Percentiles rank a stretch among this genome's conserved stretches.
Evolutionary conservation across 2,329 filamentous ascomycete species (phyloP).

Genomic region (Nigrospora oryzae): DNA sequence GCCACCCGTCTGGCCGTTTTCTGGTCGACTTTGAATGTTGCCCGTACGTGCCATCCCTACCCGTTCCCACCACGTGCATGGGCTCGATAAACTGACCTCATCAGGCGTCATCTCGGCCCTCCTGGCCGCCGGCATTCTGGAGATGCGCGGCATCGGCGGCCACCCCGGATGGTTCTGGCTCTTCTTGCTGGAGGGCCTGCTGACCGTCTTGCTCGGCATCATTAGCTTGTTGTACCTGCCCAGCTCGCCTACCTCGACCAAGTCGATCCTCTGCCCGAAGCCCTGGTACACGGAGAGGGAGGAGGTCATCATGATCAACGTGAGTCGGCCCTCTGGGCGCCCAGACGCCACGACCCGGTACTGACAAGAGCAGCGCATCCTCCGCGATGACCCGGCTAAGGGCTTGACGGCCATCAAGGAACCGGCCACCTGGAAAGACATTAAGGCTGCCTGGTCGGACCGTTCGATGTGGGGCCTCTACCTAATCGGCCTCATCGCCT

Average conservation of each 20-base stretch:
- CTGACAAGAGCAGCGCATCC: constrained; percentile 27
- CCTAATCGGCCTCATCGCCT: constrained; percentile 37
- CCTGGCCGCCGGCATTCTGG: constrained; percentile 26
- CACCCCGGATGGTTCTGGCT: constrained; percentile 36
- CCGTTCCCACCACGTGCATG: no score
- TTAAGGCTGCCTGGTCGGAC: constrained; percentile 35
- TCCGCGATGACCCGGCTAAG: constrained; percentile 45
- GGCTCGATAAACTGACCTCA: constrained; percentile 22
- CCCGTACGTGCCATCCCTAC: constrained; percentile 23
- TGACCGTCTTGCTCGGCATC: constrained; percentile 44
- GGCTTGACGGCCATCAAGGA: constrained; percentile 37
- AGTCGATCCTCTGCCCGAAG: constrained; percentile 49
- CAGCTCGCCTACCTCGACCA: constrained; percentile 57
- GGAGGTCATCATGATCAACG: constrained; percentile 62
- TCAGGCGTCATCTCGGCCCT: constrained; percentile 42
- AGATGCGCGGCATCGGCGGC: constrained; percentile 25
- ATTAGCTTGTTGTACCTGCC: constrained; percentile 53
- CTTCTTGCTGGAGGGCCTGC: constrained; percentile 46
- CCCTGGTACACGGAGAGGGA: constrained; percentile 60
- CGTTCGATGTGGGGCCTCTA: constrained; percentile 41
- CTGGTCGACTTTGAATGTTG: constrained; percentile 14
- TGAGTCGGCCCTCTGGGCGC: neutral
- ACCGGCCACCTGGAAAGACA: constrained; percentile 29
- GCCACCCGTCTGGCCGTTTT: constrained; percentile 3
- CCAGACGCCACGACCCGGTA: neutral